Evolutionary conservation across 106 monocot genomes (phyloP).

Genomic region (Platanthera zijinensis): DNA sequence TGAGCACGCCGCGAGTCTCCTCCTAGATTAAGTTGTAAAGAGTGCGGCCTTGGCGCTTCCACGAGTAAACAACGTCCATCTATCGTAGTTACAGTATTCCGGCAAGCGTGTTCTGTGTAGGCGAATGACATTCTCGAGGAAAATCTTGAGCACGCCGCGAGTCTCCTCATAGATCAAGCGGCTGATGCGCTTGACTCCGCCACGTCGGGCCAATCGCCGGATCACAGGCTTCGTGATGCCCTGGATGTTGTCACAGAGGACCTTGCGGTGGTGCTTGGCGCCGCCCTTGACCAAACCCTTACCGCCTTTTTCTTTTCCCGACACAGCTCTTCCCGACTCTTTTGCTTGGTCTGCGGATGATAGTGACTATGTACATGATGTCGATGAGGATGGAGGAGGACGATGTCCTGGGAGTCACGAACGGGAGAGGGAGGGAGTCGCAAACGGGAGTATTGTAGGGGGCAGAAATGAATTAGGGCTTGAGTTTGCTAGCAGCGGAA

Average conservation of each 20-base stretch:
- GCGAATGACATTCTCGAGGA: conserved; percentile 47
- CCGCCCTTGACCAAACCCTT: conserved; percentile 50
- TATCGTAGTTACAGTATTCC: not conserved
- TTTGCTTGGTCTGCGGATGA: too few relatives aligned
- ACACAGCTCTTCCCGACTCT: conserved; percentile 6
- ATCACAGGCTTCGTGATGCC: conserved; percentile 80
- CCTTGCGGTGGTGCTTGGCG: conserved; percentile 57
- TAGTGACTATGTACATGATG: too few relatives aligned
- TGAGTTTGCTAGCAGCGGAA: too few relatives aligned
- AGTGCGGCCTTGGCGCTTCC: not conserved
- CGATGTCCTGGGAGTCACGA: too few relatives aligned
- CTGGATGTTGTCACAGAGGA: conserved; percentile 74
- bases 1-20: not conserved
- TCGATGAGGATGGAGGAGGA: too few relatives aligned
- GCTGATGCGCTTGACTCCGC: conserved; percentile 51
- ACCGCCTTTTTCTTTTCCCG: conserved; percentile 32
- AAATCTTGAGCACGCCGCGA: conserved; percentile 42
- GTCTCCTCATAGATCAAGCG: conserved; percentile 50
- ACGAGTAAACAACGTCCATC: not conserved
- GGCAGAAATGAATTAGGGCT: too few relatives aligned
- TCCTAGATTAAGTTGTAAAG: not conserved
- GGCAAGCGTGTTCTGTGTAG: conserved; percentile 40
- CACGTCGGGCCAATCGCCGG: conserved; percentile 48
- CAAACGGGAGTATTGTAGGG: too few relatives aligned
- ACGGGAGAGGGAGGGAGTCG: too few relatives aligned